Percentiles rank a stretch among this genome's conserved stretches.
These are phyloP conservation scores for Fusarium gaditjirri DNA, from an alignment of 2,329 filamentous ascomycete genomes.

Conservation along the genomic window DNA sequence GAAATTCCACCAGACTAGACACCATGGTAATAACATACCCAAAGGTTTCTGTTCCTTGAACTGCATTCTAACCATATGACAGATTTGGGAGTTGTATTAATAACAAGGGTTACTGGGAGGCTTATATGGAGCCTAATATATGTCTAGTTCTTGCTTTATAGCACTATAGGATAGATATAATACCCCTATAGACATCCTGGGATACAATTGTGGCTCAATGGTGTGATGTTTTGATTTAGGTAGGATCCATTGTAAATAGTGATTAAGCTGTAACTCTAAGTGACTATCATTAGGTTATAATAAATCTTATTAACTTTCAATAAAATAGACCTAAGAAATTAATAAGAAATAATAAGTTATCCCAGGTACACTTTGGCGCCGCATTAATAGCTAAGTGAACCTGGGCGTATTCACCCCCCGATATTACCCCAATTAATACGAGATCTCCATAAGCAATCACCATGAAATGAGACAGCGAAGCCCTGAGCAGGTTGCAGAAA, in stretches of 20 bases:
- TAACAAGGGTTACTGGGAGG: not conserved
- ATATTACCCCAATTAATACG: not conserved
- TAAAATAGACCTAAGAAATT: not conserved
- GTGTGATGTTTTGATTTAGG: not conserved
- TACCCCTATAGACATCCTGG: not conserved
- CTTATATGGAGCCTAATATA: too few relatives aligned
- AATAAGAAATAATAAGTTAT: rapidly evolving
- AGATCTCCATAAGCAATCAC: too few relatives aligned
- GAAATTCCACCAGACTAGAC: not conserved
- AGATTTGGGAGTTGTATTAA: not conserved
- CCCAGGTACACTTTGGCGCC: too few relatives aligned
- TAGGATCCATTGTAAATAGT: not conserved
- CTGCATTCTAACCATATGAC: not conserved
- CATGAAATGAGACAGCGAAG: not conserved
- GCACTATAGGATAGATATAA: not conserved
- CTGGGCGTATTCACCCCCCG: too few relatives aligned
- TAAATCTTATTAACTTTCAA: too few relatives aligned
- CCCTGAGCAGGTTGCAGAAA: too few relatives aligned
- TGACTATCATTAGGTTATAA: not conserved
- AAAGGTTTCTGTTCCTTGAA: not conserved
- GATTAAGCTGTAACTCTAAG: not conserved
- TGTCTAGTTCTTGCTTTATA: not conserved
- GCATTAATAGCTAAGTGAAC: not conserved
- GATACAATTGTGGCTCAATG: not conserved
- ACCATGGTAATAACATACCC: not conserved